Evolutionary conservation across 1,139 yeast genomes (phyloP).

Genomic region (Williopsis jadinii): DNA sequence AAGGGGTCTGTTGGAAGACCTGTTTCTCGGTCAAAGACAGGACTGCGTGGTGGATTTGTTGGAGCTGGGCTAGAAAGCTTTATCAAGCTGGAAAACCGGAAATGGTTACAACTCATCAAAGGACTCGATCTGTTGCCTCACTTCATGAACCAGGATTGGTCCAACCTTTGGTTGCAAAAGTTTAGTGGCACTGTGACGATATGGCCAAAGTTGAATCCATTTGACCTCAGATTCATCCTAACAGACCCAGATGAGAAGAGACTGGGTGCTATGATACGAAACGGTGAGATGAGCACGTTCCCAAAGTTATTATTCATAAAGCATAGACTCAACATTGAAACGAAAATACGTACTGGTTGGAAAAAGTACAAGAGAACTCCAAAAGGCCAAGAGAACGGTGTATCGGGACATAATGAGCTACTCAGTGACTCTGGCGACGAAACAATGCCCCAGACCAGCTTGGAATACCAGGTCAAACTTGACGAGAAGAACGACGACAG

Average conservation of each 20-base stretch:
- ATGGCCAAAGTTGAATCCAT: conserved; percentile 59
- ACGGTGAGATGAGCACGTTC: conserved; percentile 61
- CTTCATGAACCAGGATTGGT: conserved; percentile 73
- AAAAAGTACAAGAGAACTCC: conserved; percentile 12
- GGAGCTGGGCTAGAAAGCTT: conserved; percentile 68
- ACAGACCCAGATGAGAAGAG: conserved; percentile 61
- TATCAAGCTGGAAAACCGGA: conserved; percentile 62
- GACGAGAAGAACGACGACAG: conserved; percentile 13
- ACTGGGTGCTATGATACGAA: conserved; percentile 46
- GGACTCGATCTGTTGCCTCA: conserved; percentile 64
- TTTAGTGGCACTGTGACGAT: conserved; percentile 73
- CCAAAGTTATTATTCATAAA: conserved; percentile 61
- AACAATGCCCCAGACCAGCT: conserved; percentile 3
- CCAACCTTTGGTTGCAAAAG: conserved; percentile 65
- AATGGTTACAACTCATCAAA: conserved; percentile 66
- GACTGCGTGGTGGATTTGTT: conserved; percentile 71
- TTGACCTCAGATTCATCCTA: conserved; percentile 58
- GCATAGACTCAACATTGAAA: conserved; percentile 56
- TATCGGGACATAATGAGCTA: neutral
- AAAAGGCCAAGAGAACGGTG: conserved; percentile 1
- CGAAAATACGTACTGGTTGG: conserved; percentile 50
- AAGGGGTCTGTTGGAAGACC: conserved; percentile 80
- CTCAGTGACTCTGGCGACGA: conserved; percentile 17
- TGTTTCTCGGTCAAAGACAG: conserved; percentile 55
- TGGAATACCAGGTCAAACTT: conserved; percentile 17